Conservation (phyloP, 495 filamentous ascomycete genomes). For the Xylona heveae region DNA sequence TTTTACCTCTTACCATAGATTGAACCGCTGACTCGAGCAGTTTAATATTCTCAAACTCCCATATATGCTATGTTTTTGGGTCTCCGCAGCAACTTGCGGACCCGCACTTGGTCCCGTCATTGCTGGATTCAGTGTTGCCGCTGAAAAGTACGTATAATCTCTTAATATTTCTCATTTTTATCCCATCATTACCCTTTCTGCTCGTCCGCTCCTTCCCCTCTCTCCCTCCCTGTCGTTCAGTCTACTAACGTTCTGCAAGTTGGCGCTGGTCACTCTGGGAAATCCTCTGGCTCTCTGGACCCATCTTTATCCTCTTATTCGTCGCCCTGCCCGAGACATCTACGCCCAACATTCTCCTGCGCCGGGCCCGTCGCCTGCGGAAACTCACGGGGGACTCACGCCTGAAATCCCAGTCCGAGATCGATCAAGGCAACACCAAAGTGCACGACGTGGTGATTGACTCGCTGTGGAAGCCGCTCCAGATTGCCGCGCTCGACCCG, state of each 20-base stretch:
- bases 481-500: constrained; percentile 42
- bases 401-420: constrained; percentile 16
- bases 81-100: neutral
- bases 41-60: constrained; percentile 3
- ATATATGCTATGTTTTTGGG: constrained; percentile 1
- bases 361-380: constrained; percentile 31
- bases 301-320: constrained; percentile 26
- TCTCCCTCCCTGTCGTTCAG: no score
- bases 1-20: no score
- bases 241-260: no score
- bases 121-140: constrained; percentile 1
- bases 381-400: constrained; percentile 12
- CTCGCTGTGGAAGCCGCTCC: constrained; percentile 36
- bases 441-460: constrained; percentile 26
- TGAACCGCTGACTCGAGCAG: no score
- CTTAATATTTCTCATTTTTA: no score
- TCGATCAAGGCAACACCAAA: constrained; percentile 22
- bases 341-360: constrained; percentile 28
- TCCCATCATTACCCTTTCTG: no score
- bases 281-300: constrained; percentile 25
- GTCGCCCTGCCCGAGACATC: constrained; percentile 34
- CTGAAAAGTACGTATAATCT: no score
- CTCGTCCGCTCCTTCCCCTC: no score
- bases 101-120: constrained; percentile 1
- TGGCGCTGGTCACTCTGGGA: constrained; percentile 22